These are phyloP conservation scores for Daedaleopsis nitida DNA, from an alignment of 768 basidiomycete genomes.

Conservation along the genomic window DNA sequence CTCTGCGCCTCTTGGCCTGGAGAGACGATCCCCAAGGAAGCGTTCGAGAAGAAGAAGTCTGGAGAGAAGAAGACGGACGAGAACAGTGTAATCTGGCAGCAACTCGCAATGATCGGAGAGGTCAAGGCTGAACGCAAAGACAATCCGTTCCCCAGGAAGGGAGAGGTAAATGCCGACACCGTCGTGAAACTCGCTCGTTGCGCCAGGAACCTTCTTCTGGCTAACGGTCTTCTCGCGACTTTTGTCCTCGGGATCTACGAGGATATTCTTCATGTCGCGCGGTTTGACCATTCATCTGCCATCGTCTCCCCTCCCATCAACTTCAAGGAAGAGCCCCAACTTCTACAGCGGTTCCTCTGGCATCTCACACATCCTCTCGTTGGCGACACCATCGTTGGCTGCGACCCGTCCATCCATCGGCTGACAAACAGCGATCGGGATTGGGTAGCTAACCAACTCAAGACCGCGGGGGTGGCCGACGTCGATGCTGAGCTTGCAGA, in stretches of 20 bases:
- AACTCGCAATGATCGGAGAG: background rate
- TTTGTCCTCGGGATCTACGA: slow-evolving; percentile 14
- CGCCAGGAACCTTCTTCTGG: slow-evolving; percentile 3
- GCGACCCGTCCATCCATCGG: slow-evolving; percentile 2
- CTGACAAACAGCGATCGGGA: background rate
- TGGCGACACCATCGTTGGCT: slow-evolving; percentile 6
- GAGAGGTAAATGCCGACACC: background rate
- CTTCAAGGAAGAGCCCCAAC: background rate
- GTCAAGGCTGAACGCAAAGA: background rate
- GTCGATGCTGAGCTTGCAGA: background rate
- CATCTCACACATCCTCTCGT: slow-evolving; percentile 8
- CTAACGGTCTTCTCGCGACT: slow-evolving; percentile 5
- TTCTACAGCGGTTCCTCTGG: slow-evolving; percentile 14
- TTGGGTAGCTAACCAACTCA: background rate
- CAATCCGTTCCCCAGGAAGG: slow-evolving; percentile 1
- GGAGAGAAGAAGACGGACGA: too few relatives aligned
- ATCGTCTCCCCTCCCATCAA: slow-evolving; percentile 11
- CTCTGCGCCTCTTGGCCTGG: background rate
- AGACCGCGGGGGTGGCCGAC: background rate
- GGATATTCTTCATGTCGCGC: slow-evolving; percentile 2
- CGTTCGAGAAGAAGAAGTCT: too few relatives aligned
- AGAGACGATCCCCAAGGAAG: background rate
- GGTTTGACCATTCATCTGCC: slow-evolving; percentile 17
- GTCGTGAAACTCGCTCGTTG: background rate
- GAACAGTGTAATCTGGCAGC: background rate